Conservation (phyloP, 352 stramenopile genomes). For the Peronospora destructor region DNA sequence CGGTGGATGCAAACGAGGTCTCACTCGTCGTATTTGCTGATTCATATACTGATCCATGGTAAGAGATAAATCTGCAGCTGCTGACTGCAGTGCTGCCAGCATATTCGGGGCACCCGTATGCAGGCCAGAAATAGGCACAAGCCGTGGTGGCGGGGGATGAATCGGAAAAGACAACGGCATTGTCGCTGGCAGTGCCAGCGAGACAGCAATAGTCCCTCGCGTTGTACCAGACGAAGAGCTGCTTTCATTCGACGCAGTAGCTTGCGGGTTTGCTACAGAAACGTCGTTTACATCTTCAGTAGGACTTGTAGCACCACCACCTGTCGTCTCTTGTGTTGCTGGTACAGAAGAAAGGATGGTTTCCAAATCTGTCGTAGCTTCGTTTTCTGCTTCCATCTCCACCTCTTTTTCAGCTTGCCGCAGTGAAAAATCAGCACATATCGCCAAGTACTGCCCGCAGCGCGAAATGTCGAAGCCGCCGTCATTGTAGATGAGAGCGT, state of each 20-base stretch:
- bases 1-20: slow-evolving; percentile 48
- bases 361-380: slow-evolving; percentile 66
- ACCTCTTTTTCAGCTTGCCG: slow-evolving; percentile 84
- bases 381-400: slow-evolving; percentile 71
- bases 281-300: slow-evolving; percentile 65
- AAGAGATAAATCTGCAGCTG: slow-evolving; percentile 50
- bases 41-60: slow-evolving; percentile 81
- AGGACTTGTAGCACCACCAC: slow-evolving; percentile 40
- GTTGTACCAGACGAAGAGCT: slow-evolving; percentile 25
- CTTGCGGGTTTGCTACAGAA: slow-evolving; percentile 37
- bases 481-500: slow-evolving; percentile 96
- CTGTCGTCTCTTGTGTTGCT: slow-evolving; percentile 48
- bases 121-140: slow-evolving; percentile 34
- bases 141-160: slow-evolving; percentile 26
- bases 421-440: slow-evolving; percentile 92
- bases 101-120: slow-evolving; percentile 41
- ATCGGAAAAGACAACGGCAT: slow-evolving; percentile 35
- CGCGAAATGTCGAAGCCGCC: slow-evolving; percentile 95
- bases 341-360: slow-evolving; percentile 55
- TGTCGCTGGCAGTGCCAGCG: slow-evolving; percentile 13
- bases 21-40: slow-evolving; percentile 70
- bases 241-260: slow-evolving; percentile 29
- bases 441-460: slow-evolving; percentile 90
- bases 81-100: slow-evolving; percentile 53
- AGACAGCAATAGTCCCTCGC: slow-evolving; percentile 1